Base-by-base conservation (phyloP, 2,329 filamentous ascomycete species). In the Aspergillus eucalypticola region DNA sequence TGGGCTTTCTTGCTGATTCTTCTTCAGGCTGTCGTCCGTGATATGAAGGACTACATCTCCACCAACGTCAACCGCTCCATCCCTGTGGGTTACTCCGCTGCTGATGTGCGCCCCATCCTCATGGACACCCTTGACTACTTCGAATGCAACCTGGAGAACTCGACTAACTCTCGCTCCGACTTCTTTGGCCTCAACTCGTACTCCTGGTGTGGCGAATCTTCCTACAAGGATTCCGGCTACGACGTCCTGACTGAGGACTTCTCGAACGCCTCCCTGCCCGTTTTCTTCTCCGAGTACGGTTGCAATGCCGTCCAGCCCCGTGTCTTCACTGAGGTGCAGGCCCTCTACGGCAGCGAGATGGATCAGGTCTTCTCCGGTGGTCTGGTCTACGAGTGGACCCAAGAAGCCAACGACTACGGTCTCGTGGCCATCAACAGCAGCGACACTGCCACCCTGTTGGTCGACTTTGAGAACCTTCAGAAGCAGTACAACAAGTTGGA, bases 401-500 rank as follows among this genome's bases (percentile, higher is more conserved):
- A 81, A 67, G 80, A 82, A 65, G 67, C 69, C 7, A 80, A 81
- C 66, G 71, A 82, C 53, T 83, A 79, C 64, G 81, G 81, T 55
- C 82, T 93, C 7, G 88, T 91, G 63, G 70, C 84, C 64, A 77
- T 91, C 68, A 84, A 84, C 67, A 76, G 74, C 60, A 84, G 88
- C 67, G 82, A 81, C 65, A 84, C 81, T 17, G 82, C 86, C 58
- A 79, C 81, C 50, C 80, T 92, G 46, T 80, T 86, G 38, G 66
- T 76, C 21, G 90, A 93, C 75, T 93, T 83, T 77, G 85, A 90
- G 73, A 88, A 90, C 64, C 86, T 98, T 61, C 86, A 89, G 78
- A 78, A 77, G 38, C 90, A 95, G 80, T 92, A 90, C 79, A 83
- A 83, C 74, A 88, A 88, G 73, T 81, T 97, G 58, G 85, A 96